Evolutionary conservation across 257 asterid species (phyloP), one percentile per base, ranked within the genome.

Genomic region (Scutellaria galericulata): DNA sequence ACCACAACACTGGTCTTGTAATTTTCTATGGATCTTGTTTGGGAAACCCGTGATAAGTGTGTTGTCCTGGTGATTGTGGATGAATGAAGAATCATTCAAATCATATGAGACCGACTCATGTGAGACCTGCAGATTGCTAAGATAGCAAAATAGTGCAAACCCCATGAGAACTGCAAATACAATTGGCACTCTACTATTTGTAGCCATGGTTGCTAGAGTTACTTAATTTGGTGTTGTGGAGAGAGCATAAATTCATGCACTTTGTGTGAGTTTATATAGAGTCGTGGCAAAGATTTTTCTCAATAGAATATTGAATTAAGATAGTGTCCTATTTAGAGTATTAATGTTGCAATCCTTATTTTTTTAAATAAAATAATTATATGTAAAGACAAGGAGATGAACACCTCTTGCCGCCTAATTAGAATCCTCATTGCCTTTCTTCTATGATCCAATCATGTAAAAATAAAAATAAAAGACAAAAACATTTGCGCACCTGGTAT

Each of bases 91-190:
- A 18, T 18, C 18, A 18, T 18, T 18, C 18, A 18, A 18, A 18
- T 18, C 18, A 18, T 18, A 18, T 18, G 18, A 18, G n/a, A n/a
- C n/a, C n/a, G n/a, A n/a, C n/a, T n/a, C n/a, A n/a, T n/a, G n/a
- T n/a, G n/a, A n/a, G 18, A 18, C 18, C 18, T 18, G 18, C 18
- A 18, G 18, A 63, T 14, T 63, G 55, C 70, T 62, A 45, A 76
- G 63, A 27, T 35, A 61, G 56, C 76, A 70, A 10, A 18, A 54
- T 5, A 76, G 27, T 53, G 76, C 76, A 20, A 70, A 70, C 3
- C 76, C 80, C 22, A 63, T 31, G 5, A 76, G 27, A 45, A 70
- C 37, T 27, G 68, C 55, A 18, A 76, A 37, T 18, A 55, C 40
- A 24, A 62, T 6, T 27, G 66, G 54, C 9, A 54, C 24, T 42